Conservation (phyloP, 495 filamentous ascomycete genomes). For the Amorphotheca resinae region DNA sequence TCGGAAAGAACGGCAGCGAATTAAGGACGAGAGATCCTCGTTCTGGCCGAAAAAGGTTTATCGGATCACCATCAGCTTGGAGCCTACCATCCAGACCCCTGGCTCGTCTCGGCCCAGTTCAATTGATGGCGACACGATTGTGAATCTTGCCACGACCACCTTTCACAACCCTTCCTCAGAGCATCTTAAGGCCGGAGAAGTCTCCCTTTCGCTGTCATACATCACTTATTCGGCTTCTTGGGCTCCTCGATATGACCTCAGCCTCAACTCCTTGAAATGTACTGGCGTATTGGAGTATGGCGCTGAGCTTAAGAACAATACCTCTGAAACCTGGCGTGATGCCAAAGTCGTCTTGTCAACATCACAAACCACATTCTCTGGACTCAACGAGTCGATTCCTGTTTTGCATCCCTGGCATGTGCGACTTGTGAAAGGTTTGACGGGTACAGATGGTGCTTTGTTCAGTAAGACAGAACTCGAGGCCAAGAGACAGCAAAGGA, state of each 20-base stretch:
- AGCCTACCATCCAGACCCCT: constrained; percentile 36
- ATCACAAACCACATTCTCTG: constrained; percentile 51
- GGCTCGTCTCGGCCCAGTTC: constrained; percentile 43
- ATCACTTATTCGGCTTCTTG: constrained; percentile 50
- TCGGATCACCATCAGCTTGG: constrained; percentile 44
- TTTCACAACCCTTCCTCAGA: constrained; percentile 19
- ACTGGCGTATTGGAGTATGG: constrained; percentile 47
- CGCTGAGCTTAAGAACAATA: constrained; percentile 51
- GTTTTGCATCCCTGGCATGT: constrained; percentile 48
- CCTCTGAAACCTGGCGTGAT: constrained; percentile 56
- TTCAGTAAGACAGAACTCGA: constrained; percentile 5
- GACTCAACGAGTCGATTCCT: constrained; percentile 46
- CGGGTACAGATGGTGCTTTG: constrained; percentile 6
- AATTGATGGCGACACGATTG: constrained; percentile 28
- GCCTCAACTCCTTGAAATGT: constrained; percentile 42
- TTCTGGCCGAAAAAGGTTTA: constrained; percentile 50
- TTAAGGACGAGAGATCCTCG: constrained; percentile 36
- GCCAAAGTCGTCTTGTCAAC: constrained; percentile 54
- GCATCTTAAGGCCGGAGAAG: constrained; percentile 10
- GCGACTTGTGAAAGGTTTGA: constrained; percentile 24
- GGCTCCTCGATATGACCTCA: constrained; percentile 54
- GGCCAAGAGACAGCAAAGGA: constrained; percentile 11
- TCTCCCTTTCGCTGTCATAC: constrained; percentile 48
- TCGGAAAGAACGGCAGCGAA: constrained; percentile 34
- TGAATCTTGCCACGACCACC: constrained; percentile 15